Base-by-base conservation (phyloP, 2,329 filamentous ascomycete species). In the Colletotrichum phormii region DNA sequence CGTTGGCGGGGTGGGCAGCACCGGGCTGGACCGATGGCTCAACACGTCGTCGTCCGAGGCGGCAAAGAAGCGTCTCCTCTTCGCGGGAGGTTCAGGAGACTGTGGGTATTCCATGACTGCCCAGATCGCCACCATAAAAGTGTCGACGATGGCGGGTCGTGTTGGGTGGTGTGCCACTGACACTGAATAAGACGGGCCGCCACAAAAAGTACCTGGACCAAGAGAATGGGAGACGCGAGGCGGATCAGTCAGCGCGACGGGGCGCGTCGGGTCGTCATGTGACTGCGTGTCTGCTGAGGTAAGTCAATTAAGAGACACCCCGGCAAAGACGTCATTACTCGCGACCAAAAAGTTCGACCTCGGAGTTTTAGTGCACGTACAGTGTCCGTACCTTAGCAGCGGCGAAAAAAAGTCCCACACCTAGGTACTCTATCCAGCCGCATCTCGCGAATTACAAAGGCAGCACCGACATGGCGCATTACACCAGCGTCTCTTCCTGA, bases 31-130 rank as follows among this genome's bases (percentile, higher is more conserved):
- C 9, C 73, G 46, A 29, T 72, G 74, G 26, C 64, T 67, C 31
- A 61, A 22, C 54, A 69, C 72, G 33, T 79, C 77, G 49, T 80
- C 79, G 18, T 80, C 76, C 8, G 74, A 75, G 64, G 86, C 83
- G 5, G 79, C 75, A 73, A 88, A 87, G 78, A 88, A 85, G 55
- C 84, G 83, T 71, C 83, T 79, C 74, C 82, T 85, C 79, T 89
- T 89, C 11, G 78, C 76, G 1, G 87, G 86, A 75, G 85, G 86
- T 59, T 84, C 86, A 62, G 80, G 78, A 26, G 82, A 82, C 58
- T 81, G 78, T 71, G 77, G 76, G 66, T 80, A 77, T 61, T 82
- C 84, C 86, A 87, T 87, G 49, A 55, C 78, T 54, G 33, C 64
- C 75, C 54, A 49, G 8, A 13, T 12, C 53, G 31, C 24, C 12